phyloP scores from a whole-genome alignment of 1,139 yeast genomes.

The Diutina rugosa region DNA sequence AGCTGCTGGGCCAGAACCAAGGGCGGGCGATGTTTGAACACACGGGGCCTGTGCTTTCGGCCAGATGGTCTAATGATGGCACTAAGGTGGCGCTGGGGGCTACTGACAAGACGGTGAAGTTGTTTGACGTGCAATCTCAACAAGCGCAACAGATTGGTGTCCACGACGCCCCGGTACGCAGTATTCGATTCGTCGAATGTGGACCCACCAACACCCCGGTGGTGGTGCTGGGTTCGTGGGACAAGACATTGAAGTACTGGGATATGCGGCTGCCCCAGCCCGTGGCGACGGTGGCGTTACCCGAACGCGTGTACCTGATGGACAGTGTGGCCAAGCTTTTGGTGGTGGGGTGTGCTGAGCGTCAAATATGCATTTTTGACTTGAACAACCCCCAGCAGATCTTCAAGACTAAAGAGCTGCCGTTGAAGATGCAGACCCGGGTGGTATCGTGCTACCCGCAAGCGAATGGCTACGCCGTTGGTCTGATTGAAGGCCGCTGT shows the following conservation, averaged over 20 bases:
- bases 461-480: slow-evolving; percentile 88
- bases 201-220: slow-evolving; percentile 75
- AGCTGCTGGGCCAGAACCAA: slow-evolving; percentile 54
- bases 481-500: slow-evolving; percentile 92
- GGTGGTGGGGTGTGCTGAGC: slow-evolving; percentile 88
- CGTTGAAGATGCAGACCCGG: slow-evolving; percentile 85
- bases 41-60: slow-evolving; percentile 73
- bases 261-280: slow-evolving; percentile 84
- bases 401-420: slow-evolving; percentile 65
- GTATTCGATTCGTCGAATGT: slow-evolving; percentile 68
- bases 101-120: slow-evolving; percentile 76
- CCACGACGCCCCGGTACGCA: slow-evolving; percentile 72
- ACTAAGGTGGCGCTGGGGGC: slow-evolving; percentile 85
- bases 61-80: slow-evolving; percentile 82
- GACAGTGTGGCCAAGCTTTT: slow-evolving; percentile 69
- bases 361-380: slow-evolving; percentile 69
- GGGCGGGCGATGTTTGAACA: slow-evolving; percentile 89
- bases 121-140: slow-evolving; percentile 74
- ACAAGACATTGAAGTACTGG: slow-evolving; percentile 89
- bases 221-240: slow-evolving; percentile 94
- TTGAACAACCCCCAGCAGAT: slow-evolving; percentile 74
- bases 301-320: slow-evolving; percentile 89
- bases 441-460: slow-evolving; percentile 72
- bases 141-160: slow-evolving; percentile 77
- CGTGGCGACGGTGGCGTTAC: slow-evolving; percentile 65